A percentile compares a stretch with the other conserved stretches of the same genome.
Evolutionary conservation across 148 eudicot species (phyloP).

Genomic region (Agrostemma githago): DNA sequence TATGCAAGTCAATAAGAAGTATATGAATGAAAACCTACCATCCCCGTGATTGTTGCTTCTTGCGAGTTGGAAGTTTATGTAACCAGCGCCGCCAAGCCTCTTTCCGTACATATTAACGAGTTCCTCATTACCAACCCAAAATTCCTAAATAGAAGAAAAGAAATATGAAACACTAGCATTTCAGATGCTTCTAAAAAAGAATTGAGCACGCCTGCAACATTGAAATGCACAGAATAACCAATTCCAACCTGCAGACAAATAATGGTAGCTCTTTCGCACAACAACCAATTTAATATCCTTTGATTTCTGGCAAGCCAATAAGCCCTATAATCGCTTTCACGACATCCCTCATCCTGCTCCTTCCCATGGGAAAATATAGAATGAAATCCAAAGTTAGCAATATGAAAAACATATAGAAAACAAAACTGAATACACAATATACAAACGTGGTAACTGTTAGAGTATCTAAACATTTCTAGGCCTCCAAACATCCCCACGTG

Average conservation of each 20-base stretch:
- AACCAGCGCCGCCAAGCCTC: conserved; percentile 90
- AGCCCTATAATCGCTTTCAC: conserved; percentile 76
- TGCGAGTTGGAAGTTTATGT: conserved; percentile 75
- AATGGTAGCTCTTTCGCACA: conserved; percentile 80
- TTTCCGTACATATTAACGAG: conserved; percentile 82
- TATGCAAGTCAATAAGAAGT: neutral
- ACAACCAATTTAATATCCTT: conserved; percentile 87
- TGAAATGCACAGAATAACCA: neutral
- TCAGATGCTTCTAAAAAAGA: neutral
- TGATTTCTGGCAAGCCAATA: conserved; percentile 83
- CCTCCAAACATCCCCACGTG: too few species aligned
- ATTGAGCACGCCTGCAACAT: neutral
- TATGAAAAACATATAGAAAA: neutral
- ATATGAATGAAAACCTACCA: conserved; percentile 40
- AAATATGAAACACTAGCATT: conserved; percentile 17
- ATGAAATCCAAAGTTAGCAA: conserved; percentile 17
- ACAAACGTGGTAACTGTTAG: neutral
- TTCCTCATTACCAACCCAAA: conserved; percentile 98
- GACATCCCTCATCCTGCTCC: conserved; percentile 63
- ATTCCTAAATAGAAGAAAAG: conserved; percentile 48
- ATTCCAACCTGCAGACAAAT: conserved; percentile 86
- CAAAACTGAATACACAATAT: neutral
- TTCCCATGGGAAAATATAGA: conserved; percentile 25
- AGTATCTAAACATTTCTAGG: too few species aligned
- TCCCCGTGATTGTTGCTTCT: conserved; percentile 96